Evolutionary conservation across 768 basidiomycete genomes (phyloP).

Genomic region (Mycena indigotica): DNA sequence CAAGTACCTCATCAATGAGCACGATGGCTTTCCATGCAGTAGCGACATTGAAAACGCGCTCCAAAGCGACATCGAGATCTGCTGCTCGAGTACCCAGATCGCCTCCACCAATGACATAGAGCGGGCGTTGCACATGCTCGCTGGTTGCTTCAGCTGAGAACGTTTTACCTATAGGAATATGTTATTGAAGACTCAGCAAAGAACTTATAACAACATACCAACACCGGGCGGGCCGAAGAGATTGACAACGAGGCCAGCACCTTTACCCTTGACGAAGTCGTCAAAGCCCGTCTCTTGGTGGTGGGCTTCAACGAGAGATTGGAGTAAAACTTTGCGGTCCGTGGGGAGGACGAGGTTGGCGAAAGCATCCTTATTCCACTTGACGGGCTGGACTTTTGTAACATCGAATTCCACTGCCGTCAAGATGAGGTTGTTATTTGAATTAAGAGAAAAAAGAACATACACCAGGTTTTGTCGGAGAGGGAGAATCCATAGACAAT

Average conservation of each 20-base stretch:
- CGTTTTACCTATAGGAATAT: constrained; percentile 45
- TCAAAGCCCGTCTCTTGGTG: constrained; percentile 54
- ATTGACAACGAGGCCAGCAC: constrained; percentile 60
- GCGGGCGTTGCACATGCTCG: constrained; percentile 53
- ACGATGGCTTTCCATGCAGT: constrained; percentile 65
- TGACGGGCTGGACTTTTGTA: constrained; percentile 52
- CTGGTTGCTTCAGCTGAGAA: constrained; percentile 63
- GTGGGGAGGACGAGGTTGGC: constrained; percentile 59
- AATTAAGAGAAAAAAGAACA: constrained; percentile 25
- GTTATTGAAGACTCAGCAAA: not conserved
- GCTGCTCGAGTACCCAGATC: constrained; percentile 54
- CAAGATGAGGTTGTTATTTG: constrained; percentile 5
- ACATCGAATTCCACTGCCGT: constrained; percentile 66
- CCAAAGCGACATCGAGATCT: constrained; percentile 45
- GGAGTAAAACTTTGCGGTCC: constrained; percentile 54
- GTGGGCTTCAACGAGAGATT: constrained; percentile 61
- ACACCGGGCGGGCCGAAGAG: constrained; percentile 63
- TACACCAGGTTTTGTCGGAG: constrained; percentile 60
- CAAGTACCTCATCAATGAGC: constrained; percentile 51
- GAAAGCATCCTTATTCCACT: constrained; percentile 62
- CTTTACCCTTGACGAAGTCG: constrained; percentile 67
- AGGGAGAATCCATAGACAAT: constrained; percentile 67
- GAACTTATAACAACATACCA: constrained; percentile 33
- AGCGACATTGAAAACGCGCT: constrained; percentile 52
- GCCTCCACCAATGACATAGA: constrained; percentile 57